Percentiles rank a stretch among this genome's conserved stretches.
These are phyloP conservation scores for Citrus sp. DNA, from an alignment of 345 rosid genomes.

Conservation along the genomic window DNA sequence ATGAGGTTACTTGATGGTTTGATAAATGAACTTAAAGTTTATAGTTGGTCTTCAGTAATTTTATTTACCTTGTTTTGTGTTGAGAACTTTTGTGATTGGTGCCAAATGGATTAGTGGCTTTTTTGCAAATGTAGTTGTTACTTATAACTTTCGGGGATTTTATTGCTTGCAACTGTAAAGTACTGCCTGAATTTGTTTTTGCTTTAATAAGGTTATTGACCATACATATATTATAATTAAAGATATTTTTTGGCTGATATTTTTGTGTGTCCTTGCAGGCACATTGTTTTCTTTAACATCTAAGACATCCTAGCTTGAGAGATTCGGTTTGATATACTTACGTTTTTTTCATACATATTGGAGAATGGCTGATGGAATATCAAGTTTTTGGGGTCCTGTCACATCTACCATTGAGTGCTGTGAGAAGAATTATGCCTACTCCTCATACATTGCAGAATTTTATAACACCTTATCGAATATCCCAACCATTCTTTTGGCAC, in stretches of 20 bases:
- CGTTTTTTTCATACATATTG: not conserved
- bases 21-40: not conserved
- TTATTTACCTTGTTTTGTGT: not conserved
- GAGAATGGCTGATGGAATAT: constrained; percentile 70
- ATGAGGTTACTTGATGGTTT: not conserved
- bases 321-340: not conserved
- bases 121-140: not conserved
- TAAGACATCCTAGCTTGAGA: not conserved
- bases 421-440: constrained; percentile 70
- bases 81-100: not conserved
- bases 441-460: constrained; percentile 88
- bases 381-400: constrained; percentile 96
- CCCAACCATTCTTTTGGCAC: constrained; percentile 74
- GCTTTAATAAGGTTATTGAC: not conserved
- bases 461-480: constrained; percentile 77
- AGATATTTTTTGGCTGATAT: not conserved
- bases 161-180: not conserved
- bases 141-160: not conserved
- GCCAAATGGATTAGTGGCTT: not conserved
- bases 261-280: constrained; percentile 4
- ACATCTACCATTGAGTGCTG: constrained; percentile 79
- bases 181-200: not conserved
- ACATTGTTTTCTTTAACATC: constrained; percentile 1
- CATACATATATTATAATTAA: not conserved
- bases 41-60: not conserved